Base-by-base conservation (phyloP, 176 grass and related monocot species). In the Echinochloa phyllopogon region DNA sequence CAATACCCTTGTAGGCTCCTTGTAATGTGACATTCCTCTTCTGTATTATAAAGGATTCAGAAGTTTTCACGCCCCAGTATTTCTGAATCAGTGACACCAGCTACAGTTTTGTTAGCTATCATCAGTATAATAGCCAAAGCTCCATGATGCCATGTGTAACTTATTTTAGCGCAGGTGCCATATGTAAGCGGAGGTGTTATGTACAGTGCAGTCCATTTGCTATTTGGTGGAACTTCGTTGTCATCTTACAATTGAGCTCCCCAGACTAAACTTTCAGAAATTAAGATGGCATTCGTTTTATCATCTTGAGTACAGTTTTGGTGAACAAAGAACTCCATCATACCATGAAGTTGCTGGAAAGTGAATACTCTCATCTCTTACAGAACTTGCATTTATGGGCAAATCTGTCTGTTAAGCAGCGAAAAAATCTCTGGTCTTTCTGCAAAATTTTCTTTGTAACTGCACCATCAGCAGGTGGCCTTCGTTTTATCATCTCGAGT, bases 51-150 rank as follows among this genome's bases (percentile, higher is more conserved):
- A 59, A 42, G n/a, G 69, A 33, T 43, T 50, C 43, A 42, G 17
- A 83, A 72, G 29, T 78, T 82, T 77, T 86, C 21, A 67, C 27
- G 9, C 23, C 23, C 82, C 11, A 0, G 0, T 25, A 63, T 67
- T 67, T 59, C 74, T 75, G 80, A 62, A 79, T 73, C 60, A 74
- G 79, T 79, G 17, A 80, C 67, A 72, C 69, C 62, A 84, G 71
- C 69, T 72, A 70, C 79, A 87, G 80, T 91, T 87, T 91, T 91
- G 69, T 91, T 69, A 84, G 89, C 72, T 20, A 55, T 29, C 58
- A 60, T 68, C 67, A 74, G 17, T 75, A 21, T 49, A 45, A 45
- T 87, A 76, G 62, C 80, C 69, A 49, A 49, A 84, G 53, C 50
- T 75, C 74, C 18, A 43, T 79, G 85, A 59, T 76, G 82, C 77